These are phyloP conservation scores for Pulveroboletus sp. DNA, from an alignment of 768 basidiomycete species.

Conservation along the genomic window DNA sequence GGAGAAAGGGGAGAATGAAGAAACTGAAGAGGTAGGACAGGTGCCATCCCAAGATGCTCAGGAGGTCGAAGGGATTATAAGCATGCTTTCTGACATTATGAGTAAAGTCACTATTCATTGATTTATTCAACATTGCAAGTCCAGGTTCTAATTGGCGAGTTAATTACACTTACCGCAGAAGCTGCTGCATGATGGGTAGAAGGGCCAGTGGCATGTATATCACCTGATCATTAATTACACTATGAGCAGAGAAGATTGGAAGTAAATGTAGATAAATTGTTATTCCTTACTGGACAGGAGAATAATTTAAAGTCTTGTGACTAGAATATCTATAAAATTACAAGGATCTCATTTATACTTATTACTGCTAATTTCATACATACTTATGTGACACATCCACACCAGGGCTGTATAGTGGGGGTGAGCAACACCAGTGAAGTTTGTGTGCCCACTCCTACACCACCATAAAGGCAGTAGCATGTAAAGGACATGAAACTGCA, in stretches of 20 bases:
- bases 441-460: no score
- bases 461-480: no score
- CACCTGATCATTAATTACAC: conserved; percentile 14
- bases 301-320: no score
- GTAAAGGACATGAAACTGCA: no score
- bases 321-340: no score
- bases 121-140: conserved; percentile 8
- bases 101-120: conserved; percentile 54
- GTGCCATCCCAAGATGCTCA: conserved; percentile 21
- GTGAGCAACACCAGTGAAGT: no score
- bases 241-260: background rate
- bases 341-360: no score
- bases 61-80: conserved; percentile 36
- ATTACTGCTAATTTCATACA: no score
- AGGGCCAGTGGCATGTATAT: conserved; percentile 19
- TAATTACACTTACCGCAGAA: background rate
- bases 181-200: conserved; percentile 1
- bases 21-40: conserved; percentile 20
- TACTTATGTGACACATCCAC: no score
- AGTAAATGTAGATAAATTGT: background rate
- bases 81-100: conserved; percentile 62
- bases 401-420: no score
- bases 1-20: conserved; percentile 22
- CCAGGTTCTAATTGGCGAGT: background rate
- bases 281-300: no score